Evolutionary conservation across 2,329 filamentous ascomycete genomes (phyloP), one percentile per base, ranked within the genome.

Genomic region (Cladosporium oxysporum): DNA sequence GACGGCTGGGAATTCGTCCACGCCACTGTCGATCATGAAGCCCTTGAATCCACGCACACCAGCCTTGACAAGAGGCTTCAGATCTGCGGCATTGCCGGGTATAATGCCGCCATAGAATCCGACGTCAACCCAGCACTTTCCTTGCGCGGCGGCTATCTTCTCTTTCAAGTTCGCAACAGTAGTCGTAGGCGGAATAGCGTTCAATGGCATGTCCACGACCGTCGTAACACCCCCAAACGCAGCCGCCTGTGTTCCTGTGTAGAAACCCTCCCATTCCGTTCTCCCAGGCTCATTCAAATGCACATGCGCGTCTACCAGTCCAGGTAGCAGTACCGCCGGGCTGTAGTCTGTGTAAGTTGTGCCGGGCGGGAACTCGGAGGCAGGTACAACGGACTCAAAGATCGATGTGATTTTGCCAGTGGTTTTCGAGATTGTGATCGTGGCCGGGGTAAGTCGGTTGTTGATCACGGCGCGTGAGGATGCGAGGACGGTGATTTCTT

Each of bases 191-290:
- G 95, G 95, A 63, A 99, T 96, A 58, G 94, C 93, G 80, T 99
- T 99, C 69, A 98, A 80, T 41, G 95, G 95, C 95, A 99, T 99
- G 79, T 98, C 95, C 74, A 99, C 83, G 8, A 99, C 93, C 0
- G 95, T 98, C 5, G 95, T 99, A 31, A 98, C 95, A 72, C 95
- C 95, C 50, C 95, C 95, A 72, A 94, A 96, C 14, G 95, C 95
- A 3, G 95, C 95, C 33, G 95, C 95, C 73, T 91, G 87, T 31
- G 95, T 98, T 58, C 95, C 95, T 0, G 93, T 97, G 83, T 90
- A 91, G 83, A 99, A 99, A 12, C 95, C 95, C 77, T 99, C 95
- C 95, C 95, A 98, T 85, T 97, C 94, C 62, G 95, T 97, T 66
- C 95, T 87, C 53, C 95, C 95, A 0, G 95, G 95, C 81, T 99